A percentile compares a stretch with the other conserved stretches of the same genome.
These are phyloP conservation scores for Cochlearia excelsa DNA, from an alignment of 345 rosid species.

Conservation along the genomic window DNA sequence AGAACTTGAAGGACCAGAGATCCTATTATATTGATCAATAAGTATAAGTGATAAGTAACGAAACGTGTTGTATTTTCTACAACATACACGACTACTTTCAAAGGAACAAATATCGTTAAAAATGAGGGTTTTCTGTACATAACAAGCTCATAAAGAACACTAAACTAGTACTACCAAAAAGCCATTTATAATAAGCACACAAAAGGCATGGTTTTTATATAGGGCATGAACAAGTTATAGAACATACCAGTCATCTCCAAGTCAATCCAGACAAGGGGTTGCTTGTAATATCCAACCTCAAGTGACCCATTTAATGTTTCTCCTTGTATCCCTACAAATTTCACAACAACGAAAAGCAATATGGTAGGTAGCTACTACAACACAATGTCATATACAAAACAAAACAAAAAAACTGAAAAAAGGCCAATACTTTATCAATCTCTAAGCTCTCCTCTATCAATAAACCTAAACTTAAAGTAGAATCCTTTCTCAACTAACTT, in stretches of 20 bases:
- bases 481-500: background rate
- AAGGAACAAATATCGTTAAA: background rate
- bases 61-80: background rate
- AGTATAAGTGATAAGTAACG: background rate
- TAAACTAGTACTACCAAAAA: background rate
- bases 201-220: background rate
- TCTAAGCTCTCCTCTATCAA: background rate
- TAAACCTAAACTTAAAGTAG: background rate
- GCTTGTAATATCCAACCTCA: slow-evolving; percentile 38
- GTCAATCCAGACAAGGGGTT: slow-evolving; percentile 96
- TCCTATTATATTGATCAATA: background rate
- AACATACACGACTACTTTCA: background rate
- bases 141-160: background rate
- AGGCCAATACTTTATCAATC: too few species aligned
- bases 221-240: background rate
- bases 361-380: background rate
- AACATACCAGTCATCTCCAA: slow-evolving; percentile 86
- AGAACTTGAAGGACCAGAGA: background rate
- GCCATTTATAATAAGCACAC: background rate
- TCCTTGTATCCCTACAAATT: slow-evolving; percentile 15
- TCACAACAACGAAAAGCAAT: background rate
- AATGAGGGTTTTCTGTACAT: too few species aligned
- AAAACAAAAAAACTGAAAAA: too few species aligned
- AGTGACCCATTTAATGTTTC: slow-evolving; percentile 22
- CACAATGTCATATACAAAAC: background rate